Evolutionary conservation across 352 stramenopile genomes (phyloP), one percentile per base, ranked within the genome.

Genomic region (Globisporangium camurandrum): DNA sequence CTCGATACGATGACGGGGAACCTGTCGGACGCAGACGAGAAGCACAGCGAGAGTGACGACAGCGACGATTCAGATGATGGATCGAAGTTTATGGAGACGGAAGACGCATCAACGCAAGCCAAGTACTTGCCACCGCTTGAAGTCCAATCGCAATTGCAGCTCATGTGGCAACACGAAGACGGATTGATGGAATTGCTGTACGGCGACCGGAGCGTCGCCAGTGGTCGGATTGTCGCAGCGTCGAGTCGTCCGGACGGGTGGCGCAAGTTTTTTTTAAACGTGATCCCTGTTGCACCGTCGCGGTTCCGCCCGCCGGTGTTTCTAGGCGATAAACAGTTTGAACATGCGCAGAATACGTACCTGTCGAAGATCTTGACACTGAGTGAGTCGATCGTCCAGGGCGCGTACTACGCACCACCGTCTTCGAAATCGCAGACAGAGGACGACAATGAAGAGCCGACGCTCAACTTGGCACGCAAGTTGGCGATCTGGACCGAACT

Each of bases 251-350:
- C 73, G 4, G 68, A 92, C 14, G 93, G 93, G 5, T 98, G 86
- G 66, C 74, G 76, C 34, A 90, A 98, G 40, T 98, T 98, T 54
- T 99, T 99, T 56, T 52, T 98, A 23, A 94, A 95, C 36, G 85
- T 92, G n/a, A 83, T 99, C 44, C 79, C 91, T 0, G 96, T 99
- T 49, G 90, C 97, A 36, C 97, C 97, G 3, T 98, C 92, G 28
- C 86, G 97, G 27, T 99, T 99, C 68, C 89, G 97, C n/a, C 97
- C 97, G 19, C 94, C 97, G 1, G 96, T 98, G 53, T 86, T 97
- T 37, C 81, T 99, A 63, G 95, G 78, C 20, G 96, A 95, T 61
- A 91, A 97, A 68, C 83, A 91, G 49, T 97, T 98, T 42, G 97
- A 99, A 68, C 97, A 99, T 62, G 84, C 95, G 10, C 96, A 99